A percentile compares a stretch with the other conserved stretches of the same genome.
Conservation (phyloP, 148 eudicot genomes). For the Oxyria digyna region DNA sequence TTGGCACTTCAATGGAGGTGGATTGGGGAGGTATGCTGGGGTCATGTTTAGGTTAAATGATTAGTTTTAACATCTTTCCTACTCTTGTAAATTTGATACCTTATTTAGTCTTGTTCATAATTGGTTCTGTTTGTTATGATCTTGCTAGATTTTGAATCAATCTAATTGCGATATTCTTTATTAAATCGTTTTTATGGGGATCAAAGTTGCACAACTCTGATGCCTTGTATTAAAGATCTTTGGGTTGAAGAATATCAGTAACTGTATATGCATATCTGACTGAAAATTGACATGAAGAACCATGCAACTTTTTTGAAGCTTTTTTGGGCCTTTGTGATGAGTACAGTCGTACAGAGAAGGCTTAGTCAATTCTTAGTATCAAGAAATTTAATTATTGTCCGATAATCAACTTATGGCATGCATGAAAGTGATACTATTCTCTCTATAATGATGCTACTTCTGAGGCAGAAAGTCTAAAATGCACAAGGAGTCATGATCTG, state of each 20-base stretch:
- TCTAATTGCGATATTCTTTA: neutral
- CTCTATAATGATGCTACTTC: neutral
- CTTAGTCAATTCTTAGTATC: no score
- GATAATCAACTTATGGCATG: neutral
- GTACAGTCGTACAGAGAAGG: no score
- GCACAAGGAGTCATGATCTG: neutral
- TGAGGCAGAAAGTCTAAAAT: neutral
- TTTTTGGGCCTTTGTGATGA: neutral
- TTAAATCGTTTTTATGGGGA: neutral
- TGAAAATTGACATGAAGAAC: neutral
- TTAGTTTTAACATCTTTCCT: slow-evolving; percentile 1
- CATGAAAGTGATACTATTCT: neutral
- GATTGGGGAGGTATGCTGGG: slow-evolving; percentile 29
- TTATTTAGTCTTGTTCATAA: neutral
- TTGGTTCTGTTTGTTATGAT: neutral
- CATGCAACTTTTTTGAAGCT: neutral
- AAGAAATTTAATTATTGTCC: no score
- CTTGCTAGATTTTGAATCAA: neutral
- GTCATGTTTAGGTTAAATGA: slow-evolving; percentile 43
- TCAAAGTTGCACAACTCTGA: neutral
- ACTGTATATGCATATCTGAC: neutral
- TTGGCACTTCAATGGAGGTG: slow-evolving; percentile 19
- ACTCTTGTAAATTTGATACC: slow-evolving; percentile 10
- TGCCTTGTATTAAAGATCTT: neutral
- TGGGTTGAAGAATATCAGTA: neutral